These are phyloP conservation scores for Trichoderma lentiforme DNA, from an alignment of 2,329 filamentous ascomycete species.

Conservation along the genomic window DNA sequence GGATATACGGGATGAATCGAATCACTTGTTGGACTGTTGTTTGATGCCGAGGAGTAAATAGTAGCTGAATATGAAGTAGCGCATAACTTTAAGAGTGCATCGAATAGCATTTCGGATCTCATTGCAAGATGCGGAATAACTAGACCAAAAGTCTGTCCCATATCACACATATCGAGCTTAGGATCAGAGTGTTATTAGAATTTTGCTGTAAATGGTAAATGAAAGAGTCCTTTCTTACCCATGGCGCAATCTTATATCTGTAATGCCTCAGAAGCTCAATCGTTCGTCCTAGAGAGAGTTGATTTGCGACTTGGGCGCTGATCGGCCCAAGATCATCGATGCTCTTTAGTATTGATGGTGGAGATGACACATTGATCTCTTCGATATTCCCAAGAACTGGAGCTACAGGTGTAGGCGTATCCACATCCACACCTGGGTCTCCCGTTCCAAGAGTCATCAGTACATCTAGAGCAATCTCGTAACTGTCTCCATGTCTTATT, in stretches of 20 bases:
- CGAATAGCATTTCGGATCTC: background rate
- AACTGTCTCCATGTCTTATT: background rate
- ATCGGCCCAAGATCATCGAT: background rate
- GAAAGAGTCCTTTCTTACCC: background rate
- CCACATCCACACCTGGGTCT: background rate
- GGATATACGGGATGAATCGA: background rate
- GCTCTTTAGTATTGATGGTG: background rate
- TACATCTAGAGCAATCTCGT: background rate
- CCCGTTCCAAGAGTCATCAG: background rate
- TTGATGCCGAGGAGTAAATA: no score
- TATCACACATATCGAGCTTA: constrained; percentile 2
- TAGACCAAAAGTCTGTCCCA: background rate
- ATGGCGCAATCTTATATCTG: constrained; percentile 7
- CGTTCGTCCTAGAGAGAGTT: background rate
- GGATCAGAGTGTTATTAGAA: background rate
- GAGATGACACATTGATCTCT: background rate
- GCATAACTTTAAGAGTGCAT: background rate
- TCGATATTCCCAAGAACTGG: background rate
- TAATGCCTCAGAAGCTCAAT: constrained; percentile 6
- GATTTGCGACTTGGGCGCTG: background rate
- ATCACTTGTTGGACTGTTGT: background rate
- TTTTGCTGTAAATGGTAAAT: background rate
- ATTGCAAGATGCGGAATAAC: background rate
- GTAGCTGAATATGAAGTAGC: background rate
- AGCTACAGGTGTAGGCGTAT: background rate